A percentile compares a stretch with the other conserved stretches of the same genome.
Evolutionary conservation across 192 early-diverging fungal genomes (phyloP).

Genomic region (Coemansia sp.): DNA sequence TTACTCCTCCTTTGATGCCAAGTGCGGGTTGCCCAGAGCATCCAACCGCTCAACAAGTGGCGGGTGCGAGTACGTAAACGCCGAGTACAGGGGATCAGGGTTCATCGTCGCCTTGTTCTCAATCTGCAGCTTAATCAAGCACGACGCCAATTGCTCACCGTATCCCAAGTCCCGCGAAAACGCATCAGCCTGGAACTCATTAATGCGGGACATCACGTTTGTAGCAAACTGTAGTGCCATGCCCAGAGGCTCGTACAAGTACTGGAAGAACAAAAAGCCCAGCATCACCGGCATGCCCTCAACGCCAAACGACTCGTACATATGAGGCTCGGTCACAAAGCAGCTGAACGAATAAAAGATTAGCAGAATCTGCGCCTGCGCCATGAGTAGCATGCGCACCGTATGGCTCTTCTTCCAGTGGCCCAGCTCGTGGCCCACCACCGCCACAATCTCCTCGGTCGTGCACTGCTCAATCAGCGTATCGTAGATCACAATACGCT

Average conservation of each 20-base stretch:
- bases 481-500: conserved; percentile 94
- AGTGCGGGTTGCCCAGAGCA: conserved; percentile 56
- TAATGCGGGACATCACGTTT: conserved; percentile 77
- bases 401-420: conserved; percentile 92
- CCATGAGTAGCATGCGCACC: conserved; percentile 67
- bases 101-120: conserved; percentile 89
- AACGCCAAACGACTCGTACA: conserved; percentile 91
- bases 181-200: conserved; percentile 94
- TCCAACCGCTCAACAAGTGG: conserved; percentile 84
- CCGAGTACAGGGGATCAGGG: conserved; percentile 81
- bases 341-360: conserved; percentile 78
- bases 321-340: conserved; percentile 66
- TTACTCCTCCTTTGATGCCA: conserved; percentile 54
- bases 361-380: conserved; percentile 74
- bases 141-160: conserved; percentile 66
- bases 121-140: conserved; percentile 84
- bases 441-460: conserved; percentile 86
- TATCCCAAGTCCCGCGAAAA: conserved; percentile 86
- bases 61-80: conserved; percentile 92
- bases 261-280: conserved; percentile 91
- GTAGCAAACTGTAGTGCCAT: conserved; percentile 69
- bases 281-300: conserved; percentile 72
- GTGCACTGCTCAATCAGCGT: conserved; percentile 83
- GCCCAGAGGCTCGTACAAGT: conserved; percentile 78
- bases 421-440: conserved; percentile 95